Base-by-base conservation (phyloP, 306 rosid species). In the Sicyos baderoa region DNA sequence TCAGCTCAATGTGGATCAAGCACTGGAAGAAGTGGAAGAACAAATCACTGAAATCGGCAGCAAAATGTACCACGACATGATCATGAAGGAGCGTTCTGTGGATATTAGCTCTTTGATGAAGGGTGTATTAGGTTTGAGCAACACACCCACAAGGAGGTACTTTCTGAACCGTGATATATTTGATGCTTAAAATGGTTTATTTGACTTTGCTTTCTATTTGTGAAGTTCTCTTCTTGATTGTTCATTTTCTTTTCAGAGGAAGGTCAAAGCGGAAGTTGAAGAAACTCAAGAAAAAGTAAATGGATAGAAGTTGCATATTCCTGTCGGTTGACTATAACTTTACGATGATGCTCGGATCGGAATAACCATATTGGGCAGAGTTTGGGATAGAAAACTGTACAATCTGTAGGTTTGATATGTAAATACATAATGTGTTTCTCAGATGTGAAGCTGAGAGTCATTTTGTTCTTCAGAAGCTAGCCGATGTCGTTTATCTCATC, bases 21-120 rank as follows among this genome's bases (percentile, higher is more conserved):
- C 91, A 47, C 76, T 93, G 50, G 97, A 89, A 82, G 97, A 89
- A 80, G 96, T 84, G 79, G 98, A 93, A 75, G 97, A 93, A 68
- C 84, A 86, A 68, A 83, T 89, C 65, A 44, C 77, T 16, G 98
- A 93, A 77, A 88, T 93, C 58, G 98, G 98, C 61, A 86, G 98
- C 87, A 93, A 93, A 86, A 78, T 93, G 59, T 89, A 93, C 81
- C 98, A 89, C 74, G 97, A 89, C 64, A 79, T 29, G 85, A 79
- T 93, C 29, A 93, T 81, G 87, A 80, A 74, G 82, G 97, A 85
- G 67, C 93, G 84, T 9, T 87, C 95, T 42, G 86, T 93, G 70
- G 98, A 89, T 84, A 81, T 88, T 72, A 86, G 88, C 84, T 76
- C 98, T 37, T 51, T 93, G 83, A 88, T 84, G 89, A 86, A 93